These are phyloP conservation scores for Macaranga tanarius DNA, from an alignment of 441 rosid species.

Conservation along the genomic window DNA sequence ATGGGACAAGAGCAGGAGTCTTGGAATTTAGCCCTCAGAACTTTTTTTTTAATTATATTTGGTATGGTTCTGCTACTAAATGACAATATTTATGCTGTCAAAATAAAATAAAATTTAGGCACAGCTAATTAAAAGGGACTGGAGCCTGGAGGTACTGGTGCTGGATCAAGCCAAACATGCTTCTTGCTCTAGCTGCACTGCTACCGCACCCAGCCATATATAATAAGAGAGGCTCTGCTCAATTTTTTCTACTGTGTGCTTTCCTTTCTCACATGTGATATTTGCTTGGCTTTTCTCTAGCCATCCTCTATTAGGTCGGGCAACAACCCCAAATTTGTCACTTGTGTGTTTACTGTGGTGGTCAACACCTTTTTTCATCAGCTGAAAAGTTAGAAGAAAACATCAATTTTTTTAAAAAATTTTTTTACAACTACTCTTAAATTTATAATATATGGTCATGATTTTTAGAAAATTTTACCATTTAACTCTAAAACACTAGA, in stretches of 20 bases:
- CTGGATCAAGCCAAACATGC: constrained; percentile 20
- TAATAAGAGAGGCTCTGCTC: background rate
- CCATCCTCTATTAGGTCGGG: background rate
- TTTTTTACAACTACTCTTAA: too few relatives aligned
- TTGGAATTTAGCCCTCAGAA: background rate
- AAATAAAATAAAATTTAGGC: background rate
- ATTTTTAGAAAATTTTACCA: too few relatives aligned
- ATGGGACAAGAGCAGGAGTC: constrained; percentile 8
- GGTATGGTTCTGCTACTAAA: constrained; percentile 8
- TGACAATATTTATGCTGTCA: constrained; percentile 6
- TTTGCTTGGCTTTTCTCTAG: constrained; percentile 13
- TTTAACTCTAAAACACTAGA: too few relatives aligned
- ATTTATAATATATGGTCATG: too few relatives aligned
- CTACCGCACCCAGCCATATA: background rate
- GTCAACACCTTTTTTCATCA: background rate
- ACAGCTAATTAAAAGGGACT: background rate
- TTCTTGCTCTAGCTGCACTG: constrained; percentile 9
- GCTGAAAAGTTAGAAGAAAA: background rate
- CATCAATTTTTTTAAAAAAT: background rate
- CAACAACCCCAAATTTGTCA: background rate
- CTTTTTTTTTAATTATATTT: background rate
- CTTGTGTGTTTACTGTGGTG: background rate
- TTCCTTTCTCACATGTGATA: constrained; percentile 10
- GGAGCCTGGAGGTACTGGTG: too few relatives aligned
- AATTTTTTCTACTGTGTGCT: background rate